Conservation (phyloP, 257 asterid genomes). For the Verbascum thapsus region DNA sequence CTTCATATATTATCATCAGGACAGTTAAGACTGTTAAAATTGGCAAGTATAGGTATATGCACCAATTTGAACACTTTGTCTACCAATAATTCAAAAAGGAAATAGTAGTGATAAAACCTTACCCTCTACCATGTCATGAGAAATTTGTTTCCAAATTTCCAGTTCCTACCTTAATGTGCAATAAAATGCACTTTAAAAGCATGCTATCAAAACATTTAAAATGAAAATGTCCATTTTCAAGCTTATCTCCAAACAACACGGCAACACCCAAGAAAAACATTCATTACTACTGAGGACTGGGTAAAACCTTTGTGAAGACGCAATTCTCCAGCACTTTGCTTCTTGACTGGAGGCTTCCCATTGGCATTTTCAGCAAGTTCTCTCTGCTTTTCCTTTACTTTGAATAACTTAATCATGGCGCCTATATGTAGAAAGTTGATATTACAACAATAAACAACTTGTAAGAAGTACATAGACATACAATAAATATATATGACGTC, state of each 20-base stretch:
- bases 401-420: constrained; percentile 86
- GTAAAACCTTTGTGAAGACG: constrained; percentile 75
- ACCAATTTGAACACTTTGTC: too few relatives aligned
- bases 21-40: not conserved
- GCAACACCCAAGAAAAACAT: too few relatives aligned
- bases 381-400: constrained; percentile 91
- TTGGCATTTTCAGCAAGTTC: constrained; percentile 90
- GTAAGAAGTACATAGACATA: constrained; percentile 6
- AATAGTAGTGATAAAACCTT: too few relatives aligned
- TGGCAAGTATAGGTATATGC: too few relatives aligned
- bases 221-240: not conserved
- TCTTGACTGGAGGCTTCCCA: constrained; percentile 83
- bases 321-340: constrained; percentile 93
- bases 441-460: not conserved
- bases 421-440: constrained; percentile 37
- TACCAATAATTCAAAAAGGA: too few relatives aligned
- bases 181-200: not conserved
- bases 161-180: too few relatives aligned
- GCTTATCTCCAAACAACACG: not conserved
- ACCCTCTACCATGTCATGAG: too few relatives aligned
- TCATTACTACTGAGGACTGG: constrained; percentile 4
- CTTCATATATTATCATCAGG: not conserved
- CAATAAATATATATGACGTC: not conserved
- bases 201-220: not conserved
- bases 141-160: too few relatives aligned